Evolutionary conservation across 192 early-diverging fungal genomes (phyloP).

Genomic region (Coemansia pectinata): DNA sequence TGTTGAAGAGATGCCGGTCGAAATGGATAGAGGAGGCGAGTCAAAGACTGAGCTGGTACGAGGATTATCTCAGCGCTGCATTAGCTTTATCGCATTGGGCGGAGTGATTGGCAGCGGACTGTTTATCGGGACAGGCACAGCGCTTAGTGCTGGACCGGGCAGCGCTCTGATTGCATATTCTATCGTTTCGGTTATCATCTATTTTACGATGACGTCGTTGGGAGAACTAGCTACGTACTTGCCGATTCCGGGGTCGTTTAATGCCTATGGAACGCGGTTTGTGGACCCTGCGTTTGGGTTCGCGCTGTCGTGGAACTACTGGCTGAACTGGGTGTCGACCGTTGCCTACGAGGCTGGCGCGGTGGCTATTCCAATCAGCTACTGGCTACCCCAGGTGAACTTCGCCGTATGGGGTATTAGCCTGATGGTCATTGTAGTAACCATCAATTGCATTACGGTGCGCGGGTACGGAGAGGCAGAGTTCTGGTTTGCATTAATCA

Average conservation of each 20-base stretch:
- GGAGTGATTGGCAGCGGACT: slow-evolving; percentile 76
- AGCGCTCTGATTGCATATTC: slow-evolving; percentile 72
- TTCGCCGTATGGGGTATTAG: slow-evolving; percentile 32
- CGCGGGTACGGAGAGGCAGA: slow-evolving; percentile 81
- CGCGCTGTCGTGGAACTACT: slow-evolving; percentile 67
- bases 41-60: slow-evolving; percentile 5
- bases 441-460: slow-evolving; percentile 67
- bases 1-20: not conserved
- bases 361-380: slow-evolving; percentile 70
- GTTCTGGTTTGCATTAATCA: slow-evolving; percentile 77
- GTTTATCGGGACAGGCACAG: slow-evolving; percentile 74
- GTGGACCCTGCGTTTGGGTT: slow-evolving; percentile 72
- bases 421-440: slow-evolving; percentile 61
- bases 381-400: slow-evolving; percentile 50
- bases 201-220: slow-evolving; percentile 68
- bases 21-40: too few relatives aligned
- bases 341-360: slow-evolving; percentile 75
- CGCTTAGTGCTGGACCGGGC: slow-evolving; percentile 70
- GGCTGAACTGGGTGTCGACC: slow-evolving; percentile 61
- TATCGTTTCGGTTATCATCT: slow-evolving; percentile 63
- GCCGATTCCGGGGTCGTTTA: slow-evolving; percentile 75
- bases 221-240: slow-evolving; percentile 80
- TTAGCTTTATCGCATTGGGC: slow-evolving; percentile 67
- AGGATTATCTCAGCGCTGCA: slow-evolving; percentile 44
- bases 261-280: slow-evolving; percentile 69